Base-by-base conservation (phyloP, 352 stramenopile genomes). In the Phytopythium chamaehyphon region DNA sequence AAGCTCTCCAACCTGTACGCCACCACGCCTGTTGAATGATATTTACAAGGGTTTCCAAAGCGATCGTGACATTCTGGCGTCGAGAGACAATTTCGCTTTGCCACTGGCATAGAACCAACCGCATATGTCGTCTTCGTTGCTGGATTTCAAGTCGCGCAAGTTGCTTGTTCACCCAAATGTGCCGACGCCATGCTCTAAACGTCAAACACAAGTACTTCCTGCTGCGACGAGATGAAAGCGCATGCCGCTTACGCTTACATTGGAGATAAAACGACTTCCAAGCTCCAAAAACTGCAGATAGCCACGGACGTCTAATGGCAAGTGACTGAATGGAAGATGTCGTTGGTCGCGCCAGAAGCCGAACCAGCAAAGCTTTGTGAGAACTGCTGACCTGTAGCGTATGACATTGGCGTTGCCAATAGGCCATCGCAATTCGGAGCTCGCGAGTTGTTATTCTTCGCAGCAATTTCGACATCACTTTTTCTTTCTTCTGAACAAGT, bases 251-350 rank as follows among this genome's bases (percentile, higher is more conserved):
- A 11, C 28, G 28, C 3, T 10, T 12, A 19, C 45, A 26, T 33
- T 33, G 45, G 18, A 40, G 18, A 8, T 7, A 40, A 11, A 51
- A 16, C 15, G 28, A 40, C n/a, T 26, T 28, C 45, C 45, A 51
- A 2, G 45, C 45, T n/a, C n/a, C 45, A 31, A 51, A 51, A 12
- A 12, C 3, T 18, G 18, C 18, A 18, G 9, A 18, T 11, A 51
- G 45, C 45, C 45, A 51, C 45, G 45, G 45, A 7, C 45, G 45
- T 10, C 6, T 24, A 11, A 11, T 18, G 45, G 28, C 39, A 10
- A 40, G 3, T 6, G 28, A 24, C 12, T 33, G 45, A 24, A 51
- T n/a, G 3, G 45, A 51, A 7, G 45, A 40, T 21, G 28, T 18
- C 9, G 45, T 40, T 14, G 45, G 45, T 19, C 24, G 15, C 5